Conservation (phyloP, 1,284 basidiomycete genomes). For the Microbotryomycetes sp. region DNA sequence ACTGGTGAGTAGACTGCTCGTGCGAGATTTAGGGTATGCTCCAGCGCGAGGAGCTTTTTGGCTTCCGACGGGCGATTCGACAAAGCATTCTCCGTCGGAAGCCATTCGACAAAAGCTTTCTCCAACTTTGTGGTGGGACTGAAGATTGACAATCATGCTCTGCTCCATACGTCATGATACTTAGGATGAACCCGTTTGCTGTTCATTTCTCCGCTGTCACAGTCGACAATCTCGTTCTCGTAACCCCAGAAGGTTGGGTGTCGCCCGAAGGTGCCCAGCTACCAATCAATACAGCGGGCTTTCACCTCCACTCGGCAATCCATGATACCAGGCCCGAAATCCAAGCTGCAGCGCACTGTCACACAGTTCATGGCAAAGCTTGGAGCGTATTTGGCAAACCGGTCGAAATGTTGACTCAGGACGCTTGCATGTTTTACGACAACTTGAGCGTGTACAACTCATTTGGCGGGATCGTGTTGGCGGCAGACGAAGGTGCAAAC, state of each 20-base stretch:
- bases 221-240: conserved; percentile 38
- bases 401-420: conserved; percentile 42
- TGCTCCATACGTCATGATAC: neutral
- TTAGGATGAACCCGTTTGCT: conserved; percentile 40
- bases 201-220: conserved; percentile 37
- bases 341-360: conserved; percentile 40
- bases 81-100: no score
- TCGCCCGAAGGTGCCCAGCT: conserved; percentile 38
- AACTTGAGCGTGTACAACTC: conserved; percentile 37
- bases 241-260: conserved; percentile 39
- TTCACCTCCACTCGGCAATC: conserved; percentile 14
- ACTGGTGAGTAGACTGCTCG: conserved; percentile 31
- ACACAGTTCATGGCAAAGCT: conserved; percentile 37
- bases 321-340: conserved; percentile 36
- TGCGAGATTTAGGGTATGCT: no score
- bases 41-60: no score
- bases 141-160: neutral
- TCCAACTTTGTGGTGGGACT: no score
- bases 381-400: conserved; percentile 36
- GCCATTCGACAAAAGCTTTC: no score
- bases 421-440: conserved; percentile 40
- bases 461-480: conserved; percentile 44
- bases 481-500: conserved; percentile 41
- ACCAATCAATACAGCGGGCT: conserved; percentile 37
- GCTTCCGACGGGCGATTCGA: no score